phyloP scores from a whole-genome alignment of 192 early-diverging fungal species.

The Coemansia biformis region DNA sequence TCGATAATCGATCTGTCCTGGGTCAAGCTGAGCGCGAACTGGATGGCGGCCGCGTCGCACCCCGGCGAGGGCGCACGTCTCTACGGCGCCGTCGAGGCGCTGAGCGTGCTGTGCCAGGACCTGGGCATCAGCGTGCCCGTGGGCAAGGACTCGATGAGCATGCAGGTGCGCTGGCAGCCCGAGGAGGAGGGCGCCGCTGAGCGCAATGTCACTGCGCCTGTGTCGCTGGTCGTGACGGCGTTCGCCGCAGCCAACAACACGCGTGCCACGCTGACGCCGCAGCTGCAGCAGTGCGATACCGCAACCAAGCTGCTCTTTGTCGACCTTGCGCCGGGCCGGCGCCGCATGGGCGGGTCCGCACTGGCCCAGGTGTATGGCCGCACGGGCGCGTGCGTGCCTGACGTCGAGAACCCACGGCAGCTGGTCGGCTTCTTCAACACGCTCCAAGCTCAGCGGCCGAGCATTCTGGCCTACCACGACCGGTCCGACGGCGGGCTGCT shows the following conservation, averaged over 20 bases:
- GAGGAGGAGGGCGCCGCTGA: slow-evolving; percentile 29
- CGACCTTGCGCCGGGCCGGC: slow-evolving; percentile 77
- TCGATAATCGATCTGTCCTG: slow-evolving; percentile 65
- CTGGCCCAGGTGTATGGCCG: slow-evolving; percentile 90
- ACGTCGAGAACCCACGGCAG: slow-evolving; percentile 67
- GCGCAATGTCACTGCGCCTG: slow-evolving; percentile 73
- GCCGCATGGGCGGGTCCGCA: slow-evolving; percentile 88
- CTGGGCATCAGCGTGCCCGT: slow-evolving; percentile 95
- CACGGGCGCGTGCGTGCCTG: slow-evolving; percentile 72
- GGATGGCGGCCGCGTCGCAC: slow-evolving; percentile 94
- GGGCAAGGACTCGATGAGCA: slow-evolving; percentile 99
- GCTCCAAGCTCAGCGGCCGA: slow-evolving; percentile 52
- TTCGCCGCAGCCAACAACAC: slow-evolving; percentile 85
- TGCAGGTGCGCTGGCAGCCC: slow-evolving; percentile 88
- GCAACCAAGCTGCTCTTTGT: slow-evolving; percentile 70
- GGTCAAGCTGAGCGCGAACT: slow-evolving; percentile 91
- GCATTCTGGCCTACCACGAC: slow-evolving; percentile 94
- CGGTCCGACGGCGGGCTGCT: slow-evolving; percentile 97
- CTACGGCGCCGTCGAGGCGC: slow-evolving; percentile 88
- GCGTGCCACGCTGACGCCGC: slow-evolving; percentile 84
- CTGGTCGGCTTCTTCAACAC: slow-evolving; percentile 77
- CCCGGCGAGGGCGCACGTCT: slow-evolving; percentile 87
- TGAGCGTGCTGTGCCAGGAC: slow-evolving; percentile 89
- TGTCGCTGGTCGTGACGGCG: slow-evolving; percentile 89
- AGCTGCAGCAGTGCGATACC: slow-evolving; percentile 51